These are phyloP conservation scores for Pyracantha coccinea DNA, from an alignment of 331 rosid genomes.

Conservation along the genomic window DNA sequence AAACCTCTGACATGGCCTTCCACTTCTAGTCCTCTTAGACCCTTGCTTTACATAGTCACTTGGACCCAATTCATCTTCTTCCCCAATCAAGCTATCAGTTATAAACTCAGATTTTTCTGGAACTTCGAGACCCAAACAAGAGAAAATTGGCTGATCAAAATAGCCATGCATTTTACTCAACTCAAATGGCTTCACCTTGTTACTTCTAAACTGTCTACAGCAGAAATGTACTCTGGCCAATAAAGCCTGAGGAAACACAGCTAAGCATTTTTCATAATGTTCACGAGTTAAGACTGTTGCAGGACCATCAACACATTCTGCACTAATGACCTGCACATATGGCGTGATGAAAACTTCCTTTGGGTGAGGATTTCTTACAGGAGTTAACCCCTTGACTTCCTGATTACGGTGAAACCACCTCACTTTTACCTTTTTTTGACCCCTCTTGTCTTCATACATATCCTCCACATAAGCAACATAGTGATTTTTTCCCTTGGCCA, in stretches of 20 bases:
- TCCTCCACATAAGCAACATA: constrained; percentile 91
- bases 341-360: constrained; percentile 90
- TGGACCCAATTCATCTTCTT: constrained; percentile 47
- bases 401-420: constrained; percentile 96
- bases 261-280: constrained; percentile 63
- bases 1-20: constrained; percentile 36
- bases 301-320: constrained; percentile 96
- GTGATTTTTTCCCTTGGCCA: constrained; percentile 88
- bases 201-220: constrained; percentile 77
- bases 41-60: constrained; percentile 47
- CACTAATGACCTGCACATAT: constrained; percentile 86
- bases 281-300: constrained; percentile 76
- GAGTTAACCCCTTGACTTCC: constrained; percentile 77
- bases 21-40: constrained; percentile 65
- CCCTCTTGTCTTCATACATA: constrained; percentile 95
- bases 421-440: constrained; percentile 88
- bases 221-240: constrained; percentile 66
- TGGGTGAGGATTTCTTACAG: constrained; percentile 77
- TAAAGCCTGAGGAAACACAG: constrained; percentile 56
- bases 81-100: constrained; percentile 31
- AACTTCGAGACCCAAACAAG: constrained; percentile 56
- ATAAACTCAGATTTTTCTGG: constrained; percentile 30
- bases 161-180: constrained; percentile 82
- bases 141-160: constrained; percentile 65
- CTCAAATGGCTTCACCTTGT: constrained; percentile 86